Conservation (phyloP, 352 stramenopile species). For the Globisporangium nunn region DNA sequence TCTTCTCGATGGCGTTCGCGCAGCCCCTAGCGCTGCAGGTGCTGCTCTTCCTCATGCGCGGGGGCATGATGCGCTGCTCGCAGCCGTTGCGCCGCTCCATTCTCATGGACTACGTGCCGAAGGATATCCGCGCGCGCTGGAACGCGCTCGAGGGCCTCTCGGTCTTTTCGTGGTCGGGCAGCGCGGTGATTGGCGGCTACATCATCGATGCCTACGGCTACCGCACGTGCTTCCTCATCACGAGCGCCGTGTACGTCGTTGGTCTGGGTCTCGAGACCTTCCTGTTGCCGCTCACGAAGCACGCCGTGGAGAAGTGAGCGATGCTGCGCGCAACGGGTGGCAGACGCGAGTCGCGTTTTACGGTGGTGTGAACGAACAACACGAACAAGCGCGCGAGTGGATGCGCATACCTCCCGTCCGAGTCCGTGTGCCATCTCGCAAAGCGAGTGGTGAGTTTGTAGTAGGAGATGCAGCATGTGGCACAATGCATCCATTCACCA, state of each 20-base stretch:
- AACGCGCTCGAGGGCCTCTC: slow-evolving; percentile 69
- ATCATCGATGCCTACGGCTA: slow-evolving; percentile 76
- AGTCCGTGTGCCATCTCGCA: too few relatives aligned
- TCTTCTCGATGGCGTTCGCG: slow-evolving; percentile 42
- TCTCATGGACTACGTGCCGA: slow-evolving; percentile 72
- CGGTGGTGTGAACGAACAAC: too few relatives aligned
- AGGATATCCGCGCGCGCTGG: slow-evolving; percentile 50
- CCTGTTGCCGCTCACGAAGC: slow-evolving; percentile 26
- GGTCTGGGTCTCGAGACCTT: slow-evolving; percentile 52
- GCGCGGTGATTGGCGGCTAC: slow-evolving; percentile 68
- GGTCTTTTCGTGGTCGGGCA: slow-evolving; percentile 77
- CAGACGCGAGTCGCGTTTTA: too few relatives aligned
- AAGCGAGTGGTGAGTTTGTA: too few relatives aligned
- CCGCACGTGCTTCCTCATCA: slow-evolving; percentile 77
- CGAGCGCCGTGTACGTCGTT: slow-evolving; percentile 52
- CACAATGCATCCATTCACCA: too few relatives aligned
- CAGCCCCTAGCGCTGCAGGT: slow-evolving; percentile 22
- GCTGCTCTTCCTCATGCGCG: slow-evolving; percentile 42
- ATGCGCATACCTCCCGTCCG: too few relatives aligned
- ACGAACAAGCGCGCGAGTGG: too few relatives aligned
- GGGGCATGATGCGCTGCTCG: slow-evolving; percentile 50
- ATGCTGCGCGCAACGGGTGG: too few relatives aligned
- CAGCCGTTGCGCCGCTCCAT: slow-evolving; percentile 57
- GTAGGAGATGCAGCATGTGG: too few relatives aligned
- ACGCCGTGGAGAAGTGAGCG: too few relatives aligned